Evolutionary conservation across 208 protist genomes (phyloP).

Genomic region (Leishmania amazonensis): DNA sequence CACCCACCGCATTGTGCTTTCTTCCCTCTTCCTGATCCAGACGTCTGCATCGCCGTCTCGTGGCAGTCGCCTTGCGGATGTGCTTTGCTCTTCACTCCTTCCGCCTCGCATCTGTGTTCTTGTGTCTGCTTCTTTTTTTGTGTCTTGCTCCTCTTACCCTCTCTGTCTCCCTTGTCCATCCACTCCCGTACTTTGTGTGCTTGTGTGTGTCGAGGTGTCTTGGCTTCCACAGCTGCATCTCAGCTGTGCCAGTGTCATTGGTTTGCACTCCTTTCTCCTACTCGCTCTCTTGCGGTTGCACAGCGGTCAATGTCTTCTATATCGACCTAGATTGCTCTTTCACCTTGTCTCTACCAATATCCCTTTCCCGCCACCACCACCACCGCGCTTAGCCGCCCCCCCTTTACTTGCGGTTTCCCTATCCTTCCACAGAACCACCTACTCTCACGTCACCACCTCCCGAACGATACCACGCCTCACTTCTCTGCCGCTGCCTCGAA

Average conservation of each 20-base stretch:
- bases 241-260: too few relatives aligned
- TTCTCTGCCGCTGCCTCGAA: neutral
- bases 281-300: neutral
- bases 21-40: neutral
- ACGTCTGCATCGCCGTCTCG: neutral
- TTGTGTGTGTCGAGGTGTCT: neutral
- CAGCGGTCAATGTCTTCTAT: neutral
- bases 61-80: too few relatives aligned
- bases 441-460: neutral
- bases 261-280: too few relatives aligned
- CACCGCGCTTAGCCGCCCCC: neutral
- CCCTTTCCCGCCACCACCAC: neutral
- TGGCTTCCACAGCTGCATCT: neutral
- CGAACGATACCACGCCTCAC: conserved; percentile 6
- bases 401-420: neutral
- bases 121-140: neutral
- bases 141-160: neutral
- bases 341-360: neutral
- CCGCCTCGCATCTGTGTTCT: neutral
- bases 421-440: neutral
- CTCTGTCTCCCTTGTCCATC: neutral
- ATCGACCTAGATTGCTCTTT: neutral
- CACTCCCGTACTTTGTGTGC: neutral
- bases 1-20: neutral
- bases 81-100: neutral